Percentiles rank a stretch among this genome's conserved stretches.
Evolutionary conservation across 768 basidiomycete species (phyloP).

Genomic region (Melanogaster broomeanus): DNA sequence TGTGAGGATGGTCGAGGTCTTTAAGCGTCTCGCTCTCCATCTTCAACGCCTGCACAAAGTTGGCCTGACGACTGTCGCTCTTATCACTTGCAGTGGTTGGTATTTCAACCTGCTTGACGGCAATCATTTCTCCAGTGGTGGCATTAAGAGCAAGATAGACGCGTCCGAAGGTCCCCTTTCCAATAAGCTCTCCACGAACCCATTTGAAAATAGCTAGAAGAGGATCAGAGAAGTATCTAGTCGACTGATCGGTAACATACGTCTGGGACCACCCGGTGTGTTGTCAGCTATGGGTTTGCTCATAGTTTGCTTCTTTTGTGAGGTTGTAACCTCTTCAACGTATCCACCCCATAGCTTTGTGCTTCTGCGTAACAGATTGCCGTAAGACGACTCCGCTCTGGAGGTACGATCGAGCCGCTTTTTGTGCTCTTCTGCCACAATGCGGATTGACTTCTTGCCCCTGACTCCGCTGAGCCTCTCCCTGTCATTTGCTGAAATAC

Average conservation of each 20-base stretch:
- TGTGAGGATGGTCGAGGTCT: slow-evolving; percentile 95
- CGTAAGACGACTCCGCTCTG: slow-evolving; percentile 52
- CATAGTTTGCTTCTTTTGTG: slow-evolving; percentile 52
- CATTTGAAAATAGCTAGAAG: slow-evolving; percentile 88
- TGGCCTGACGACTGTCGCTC: slow-evolving; percentile 80
- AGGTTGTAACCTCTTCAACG: slow-evolving; percentile 89
- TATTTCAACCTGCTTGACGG: slow-evolving; percentile 98
- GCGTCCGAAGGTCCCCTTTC: slow-evolving; percentile 94
- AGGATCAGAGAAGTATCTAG: slow-evolving; percentile 14
- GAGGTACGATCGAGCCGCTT: slow-evolving; percentile 71
- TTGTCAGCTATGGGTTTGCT: slow-evolving; percentile 53
- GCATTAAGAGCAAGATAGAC: slow-evolving; percentile 97
- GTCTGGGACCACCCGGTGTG: slow-evolving; percentile 61
- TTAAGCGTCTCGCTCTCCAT: slow-evolving; percentile 95
- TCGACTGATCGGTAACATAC: slow-evolving; percentile 46
- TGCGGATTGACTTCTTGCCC: slow-evolving; percentile 89
- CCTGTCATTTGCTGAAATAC: slow-evolving; percentile 35
- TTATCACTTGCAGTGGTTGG: slow-evolving; percentile 91
- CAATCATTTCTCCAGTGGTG: slow-evolving; percentile 97
- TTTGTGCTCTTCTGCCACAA: slow-evolving; percentile 89
- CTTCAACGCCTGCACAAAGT: slow-evolving; percentile 89
- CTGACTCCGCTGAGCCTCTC: slow-evolving; percentile 47
- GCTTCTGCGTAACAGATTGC: slow-evolving; percentile 69
- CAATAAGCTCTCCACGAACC: slow-evolving; percentile 97
- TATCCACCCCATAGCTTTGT: slow-evolving; percentile 96